Conservation (phyloP, 2,329 filamentous ascomycete genomes). For the Phaeosphaeriaceae sp. region DNA sequence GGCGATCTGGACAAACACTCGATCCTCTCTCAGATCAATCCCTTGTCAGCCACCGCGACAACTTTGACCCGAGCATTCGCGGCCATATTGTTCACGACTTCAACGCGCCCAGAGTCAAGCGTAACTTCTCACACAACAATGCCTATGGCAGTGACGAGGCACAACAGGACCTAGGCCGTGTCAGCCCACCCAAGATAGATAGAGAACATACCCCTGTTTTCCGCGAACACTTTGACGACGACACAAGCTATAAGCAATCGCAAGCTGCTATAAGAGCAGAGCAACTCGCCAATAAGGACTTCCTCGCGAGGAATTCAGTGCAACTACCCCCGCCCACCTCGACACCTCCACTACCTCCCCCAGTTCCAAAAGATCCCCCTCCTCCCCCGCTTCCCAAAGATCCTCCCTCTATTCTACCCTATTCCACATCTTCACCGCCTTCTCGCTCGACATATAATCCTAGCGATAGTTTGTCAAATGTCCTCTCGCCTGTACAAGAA, state of each 20-base stretch:
- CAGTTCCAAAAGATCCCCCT: constrained; percentile 21
- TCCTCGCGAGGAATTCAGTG: constrained; percentile 52
- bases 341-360: constrained; percentile 22
- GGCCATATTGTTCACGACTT: constrained; percentile 71
- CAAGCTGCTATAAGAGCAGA: constrained; percentile 55
- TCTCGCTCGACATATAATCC: constrained; percentile 25
- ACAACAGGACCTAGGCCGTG: constrained; percentile 28
- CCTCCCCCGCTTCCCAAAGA: constrained; percentile 4
- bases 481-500: constrained; percentile 46
- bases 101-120: constrained; percentile 62
- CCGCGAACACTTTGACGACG: constrained; percentile 66
- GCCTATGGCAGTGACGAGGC: constrained; percentile 28
- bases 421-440: constrained; percentile 7
- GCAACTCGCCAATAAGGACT: constrained; percentile 55
- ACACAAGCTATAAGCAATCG: constrained; percentile 49
- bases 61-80: constrained; percentile 68
- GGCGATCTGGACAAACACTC: constrained; percentile 60
- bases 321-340: constrained; percentile 36
- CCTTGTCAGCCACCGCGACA: constrained; percentile 59
- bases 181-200: constrained; percentile 46
- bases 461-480: constrained; percentile 28
- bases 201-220: constrained; percentile 64
- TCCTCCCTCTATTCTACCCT: constrained; percentile 6
- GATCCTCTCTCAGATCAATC: constrained; percentile 57
- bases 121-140: constrained; percentile 47